A percentile compares a stretch with the other conserved stretches of the same genome.
These are phyloP conservation scores for Diddensiella transvaalensis DNA, from an alignment of 805 yeast species.

Conservation along the genomic window DNA sequence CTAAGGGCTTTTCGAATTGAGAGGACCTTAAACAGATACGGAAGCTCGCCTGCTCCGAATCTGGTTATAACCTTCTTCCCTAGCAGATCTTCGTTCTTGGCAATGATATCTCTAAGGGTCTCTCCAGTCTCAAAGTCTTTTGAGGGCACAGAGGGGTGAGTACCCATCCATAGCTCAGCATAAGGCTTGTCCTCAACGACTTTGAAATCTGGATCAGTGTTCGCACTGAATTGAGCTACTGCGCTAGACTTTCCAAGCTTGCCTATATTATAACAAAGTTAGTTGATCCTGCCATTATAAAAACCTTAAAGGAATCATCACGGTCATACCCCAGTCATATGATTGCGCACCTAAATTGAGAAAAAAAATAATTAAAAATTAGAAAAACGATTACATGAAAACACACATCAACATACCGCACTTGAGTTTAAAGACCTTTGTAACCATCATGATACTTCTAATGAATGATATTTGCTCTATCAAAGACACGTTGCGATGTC, in stretches of 20 bases:
- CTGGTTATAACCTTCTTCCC: conserved; percentile 56
- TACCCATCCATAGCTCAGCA: conserved; percentile 99
- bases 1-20: conserved; percentile 90
- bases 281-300: neutral
- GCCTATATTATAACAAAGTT: conserved; percentile 27
- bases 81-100: conserved; percentile 56
- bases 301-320: no score
- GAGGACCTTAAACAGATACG: conserved; percentile 89
- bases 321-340: conserved; percentile 74
- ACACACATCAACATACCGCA: conserved; percentile 34
- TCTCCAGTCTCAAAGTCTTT: conserved; percentile 50
- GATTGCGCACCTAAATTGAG: conserved; percentile 63
- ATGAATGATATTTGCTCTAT: no score
- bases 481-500: no score
- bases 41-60: conserved; percentile 75
- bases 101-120: conserved; percentile 64
- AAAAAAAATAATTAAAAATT: no score
- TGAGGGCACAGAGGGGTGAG: conserved; percentile 91
- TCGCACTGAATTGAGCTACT: conserved; percentile 82
- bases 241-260: conserved; percentile 80
- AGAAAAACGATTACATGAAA: no score
- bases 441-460: conserved; percentile 9
- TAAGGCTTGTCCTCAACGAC: conserved; percentile 80
- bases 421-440: conserved; percentile 32
- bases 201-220: conserved; percentile 55